Base-by-base conservation (phyloP, 495 filamentous ascomycete genomes). In the Tuber calosporum region DNA sequence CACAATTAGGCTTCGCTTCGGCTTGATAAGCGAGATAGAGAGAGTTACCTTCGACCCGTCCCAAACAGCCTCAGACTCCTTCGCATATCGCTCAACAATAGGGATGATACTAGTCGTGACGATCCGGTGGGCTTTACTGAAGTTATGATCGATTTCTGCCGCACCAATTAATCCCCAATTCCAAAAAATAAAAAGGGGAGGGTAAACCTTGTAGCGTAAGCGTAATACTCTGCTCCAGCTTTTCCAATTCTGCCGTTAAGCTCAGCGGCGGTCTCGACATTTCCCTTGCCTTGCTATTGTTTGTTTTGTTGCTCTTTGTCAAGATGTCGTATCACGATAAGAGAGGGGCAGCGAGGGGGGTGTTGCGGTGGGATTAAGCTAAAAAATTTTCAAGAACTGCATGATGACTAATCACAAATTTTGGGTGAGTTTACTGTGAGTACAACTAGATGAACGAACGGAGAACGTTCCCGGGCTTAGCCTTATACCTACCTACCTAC, bases 81-180 rank as follows among this genome's bases (percentile, higher is more conserved):
- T 92, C 37, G 92, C 92, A 84, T 98, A 99, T 80, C 96, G 91
- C 81, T 97, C 93, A n/a, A 99, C 93, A 4, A 97, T 86, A 20
- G 95, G 95, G 13, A 99, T 84, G 69, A 99, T 97, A 75, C 90
- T 96, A 0, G 91, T 90, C 15, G 95, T 98, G 48, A 99, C 94
- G 72, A 98, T 97, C 69, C 94, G 91, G 82, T 99, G 95, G 34
- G 95, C 94, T 80, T 92, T 92, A 83, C 92, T 97, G 83, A 99
- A 99, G 80, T 99, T 99, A 83, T 93, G 90, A 82, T 99, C 95
- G 84, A 99, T 99, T 84, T 99, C 95, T 96, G 74, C 1, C 53
- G 15, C 26, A 62, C 11, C 26, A 11, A 30, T 62, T 34, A 62
- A 30, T 30, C 53, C 5, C 48, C 48, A 1, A 30, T 58, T 30